Evolutionary conservation across 495 filamentous ascomycete genomes (phyloP).

Genomic region (Aspergillus conjunctus): DNA sequence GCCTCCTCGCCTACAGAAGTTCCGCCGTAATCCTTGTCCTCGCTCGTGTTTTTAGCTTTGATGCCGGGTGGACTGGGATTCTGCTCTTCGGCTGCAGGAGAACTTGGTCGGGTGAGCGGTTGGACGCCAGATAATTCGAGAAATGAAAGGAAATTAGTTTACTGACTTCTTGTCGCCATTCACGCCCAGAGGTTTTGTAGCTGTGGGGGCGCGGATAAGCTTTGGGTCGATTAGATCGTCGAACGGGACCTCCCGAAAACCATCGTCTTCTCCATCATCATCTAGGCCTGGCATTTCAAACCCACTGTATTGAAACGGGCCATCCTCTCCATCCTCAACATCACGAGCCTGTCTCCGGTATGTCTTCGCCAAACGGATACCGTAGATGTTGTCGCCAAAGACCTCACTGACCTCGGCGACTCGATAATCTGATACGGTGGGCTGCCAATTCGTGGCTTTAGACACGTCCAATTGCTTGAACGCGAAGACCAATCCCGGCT

Average conservation of each 20-base stretch:
- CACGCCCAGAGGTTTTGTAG: slow-evolving; percentile 23
- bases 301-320: slow-evolving; percentile 59
- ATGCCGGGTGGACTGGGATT: slow-evolving; percentile 10
- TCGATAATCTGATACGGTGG: slow-evolving; percentile 65
- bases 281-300: slow-evolving; percentile 68
- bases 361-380: slow-evolving; percentile 67
- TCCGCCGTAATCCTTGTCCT: slow-evolving; percentile 13
- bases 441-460: slow-evolving; percentile 75
- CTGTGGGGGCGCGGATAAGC: slow-evolving; percentile 48
- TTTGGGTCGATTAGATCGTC: slow-evolving; percentile 63
- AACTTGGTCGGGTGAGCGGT: slow-evolving; percentile 42
- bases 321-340: slow-evolving; percentile 55
- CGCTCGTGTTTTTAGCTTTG: slow-evolving; percentile 2
- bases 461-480: slow-evolving; percentile 79
- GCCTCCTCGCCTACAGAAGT: not conserved
- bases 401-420: slow-evolving; percentile 65
- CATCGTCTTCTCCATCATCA: slow-evolving; percentile 57
- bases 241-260: slow-evolving; percentile 53
- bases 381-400: slow-evolving; percentile 48
- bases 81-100: slow-evolving; percentile 33
- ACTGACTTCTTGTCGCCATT: slow-evolving; percentile 47
- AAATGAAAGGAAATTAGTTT: slow-evolving; percentile 39
- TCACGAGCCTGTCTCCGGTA: slow-evolving; percentile 58
- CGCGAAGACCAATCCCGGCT: slow-evolving; percentile 69
- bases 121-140: slow-evolving; percentile 26